Conservation (phyloP, 768 basidiomycete genomes). For the Tylopilus rubrobrunneus region DNA sequence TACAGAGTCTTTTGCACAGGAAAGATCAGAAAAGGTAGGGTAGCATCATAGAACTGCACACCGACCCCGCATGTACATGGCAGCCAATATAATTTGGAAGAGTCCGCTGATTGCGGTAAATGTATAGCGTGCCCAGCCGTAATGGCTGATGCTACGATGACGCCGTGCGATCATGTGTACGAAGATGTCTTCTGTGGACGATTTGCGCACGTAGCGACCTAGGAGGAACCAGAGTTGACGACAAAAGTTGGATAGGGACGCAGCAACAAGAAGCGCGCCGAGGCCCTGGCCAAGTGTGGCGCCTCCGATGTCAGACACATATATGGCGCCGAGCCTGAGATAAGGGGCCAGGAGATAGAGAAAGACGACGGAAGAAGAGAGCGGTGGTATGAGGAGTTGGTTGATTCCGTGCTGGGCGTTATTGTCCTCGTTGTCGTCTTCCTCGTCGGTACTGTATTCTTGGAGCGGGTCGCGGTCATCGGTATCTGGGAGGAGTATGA, state of each 20-base stretch:
- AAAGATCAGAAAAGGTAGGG: constrained; percentile 8
- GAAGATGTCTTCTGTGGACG: constrained; percentile 63
- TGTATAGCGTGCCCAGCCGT: constrained; percentile 40
- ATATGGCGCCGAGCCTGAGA: constrained; percentile 67
- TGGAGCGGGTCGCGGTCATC: constrained; percentile 38
- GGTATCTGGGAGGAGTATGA: constrained; percentile 59
- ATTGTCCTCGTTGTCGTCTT: constrained; percentile 34
- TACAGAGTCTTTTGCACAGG: constrained; percentile 44
- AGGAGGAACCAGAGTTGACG: constrained; percentile 76
- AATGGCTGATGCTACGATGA: constrained; percentile 45
- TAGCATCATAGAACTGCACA: constrained; percentile 9
- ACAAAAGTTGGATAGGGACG: constrained; percentile 55
- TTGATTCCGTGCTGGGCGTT: constrained; percentile 3
- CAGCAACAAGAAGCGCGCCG: constrained; percentile 47
- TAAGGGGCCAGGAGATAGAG: constrained; percentile 67
- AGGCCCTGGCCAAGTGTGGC: constrained; percentile 49
- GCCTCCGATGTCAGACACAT: constrained; percentile 44
- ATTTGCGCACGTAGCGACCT: constrained; percentile 63
- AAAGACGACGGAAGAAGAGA: constrained; percentile 55
- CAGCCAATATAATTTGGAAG: constrained; percentile 49
- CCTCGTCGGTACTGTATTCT: constrained; percentile 42
- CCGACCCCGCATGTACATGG: constrained; percentile 67
- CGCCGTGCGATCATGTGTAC: constrained; percentile 56
- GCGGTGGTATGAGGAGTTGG: constrained; percentile 37
- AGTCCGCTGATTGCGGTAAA: constrained; percentile 43